These are phyloP conservation scores for Suillus placidus DNA, from an alignment of 768 basidiomycete species.

Conservation along the genomic window DNA sequence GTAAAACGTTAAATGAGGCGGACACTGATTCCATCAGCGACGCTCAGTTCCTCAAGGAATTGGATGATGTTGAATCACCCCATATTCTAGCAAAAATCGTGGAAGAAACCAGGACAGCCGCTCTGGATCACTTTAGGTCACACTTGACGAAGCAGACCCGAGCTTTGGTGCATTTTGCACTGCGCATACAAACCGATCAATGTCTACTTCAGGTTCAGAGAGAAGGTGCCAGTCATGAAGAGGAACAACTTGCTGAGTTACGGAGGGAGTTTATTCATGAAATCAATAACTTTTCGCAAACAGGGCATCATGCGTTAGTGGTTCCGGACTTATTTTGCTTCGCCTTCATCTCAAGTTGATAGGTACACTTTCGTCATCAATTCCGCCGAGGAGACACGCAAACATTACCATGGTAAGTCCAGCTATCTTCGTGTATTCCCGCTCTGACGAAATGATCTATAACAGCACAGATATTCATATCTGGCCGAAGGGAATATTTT, in stretches of 20 bases:
- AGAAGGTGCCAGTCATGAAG: conserved; percentile 5
- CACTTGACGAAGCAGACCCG: neutral
- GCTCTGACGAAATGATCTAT: neutral
- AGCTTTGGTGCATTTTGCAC: conserved; percentile 10
- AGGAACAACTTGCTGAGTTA: conserved; percentile 16
- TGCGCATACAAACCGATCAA: conserved; percentile 16
- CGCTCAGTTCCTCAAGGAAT: conserved; percentile 16
- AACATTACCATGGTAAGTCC: neutral
- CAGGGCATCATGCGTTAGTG: conserved; percentile 11
- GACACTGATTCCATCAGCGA: conserved; percentile 13
- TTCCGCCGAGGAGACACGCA: neutral
- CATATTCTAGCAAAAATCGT: conserved; percentile 10
- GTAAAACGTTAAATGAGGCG: conserved; percentile 9
- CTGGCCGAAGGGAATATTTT: conserved; percentile 22
- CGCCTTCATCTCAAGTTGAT: neutral
- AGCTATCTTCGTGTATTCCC: neutral
- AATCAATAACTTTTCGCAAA: conserved; percentile 22
- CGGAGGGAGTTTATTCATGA: conserved; percentile 22
- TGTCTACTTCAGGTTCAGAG: conserved; percentile 1
- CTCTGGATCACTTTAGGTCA: neutral
- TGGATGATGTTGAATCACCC: conserved; percentile 8
- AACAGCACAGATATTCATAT: conserved; percentile 6
- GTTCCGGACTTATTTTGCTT: neutral
- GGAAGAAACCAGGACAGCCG: neutral
- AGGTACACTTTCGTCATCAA: conserved; percentile 16